Evolutionary conservation across 2,329 filamentous ascomycete species (phyloP).

Genomic region (Aaosphaeria pasadenensis): DNA sequence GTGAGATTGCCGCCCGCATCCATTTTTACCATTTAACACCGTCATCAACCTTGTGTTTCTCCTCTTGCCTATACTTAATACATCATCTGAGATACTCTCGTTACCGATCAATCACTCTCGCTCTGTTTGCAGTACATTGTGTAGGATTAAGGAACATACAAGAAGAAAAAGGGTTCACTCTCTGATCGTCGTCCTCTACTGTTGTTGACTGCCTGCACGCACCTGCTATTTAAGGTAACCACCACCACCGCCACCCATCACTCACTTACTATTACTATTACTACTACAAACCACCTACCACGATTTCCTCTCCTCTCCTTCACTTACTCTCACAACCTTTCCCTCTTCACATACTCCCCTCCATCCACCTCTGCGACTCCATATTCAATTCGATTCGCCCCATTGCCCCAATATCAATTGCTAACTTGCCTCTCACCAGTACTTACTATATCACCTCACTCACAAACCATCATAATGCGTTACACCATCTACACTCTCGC

Average conservation of each 20-base stretch:
- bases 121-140: no score
- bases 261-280: not conserved
- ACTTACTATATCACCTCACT: conserved; percentile 8
- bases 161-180: no score
- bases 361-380: not conserved
- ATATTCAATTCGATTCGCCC: not conserved
- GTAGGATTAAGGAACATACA: no score
- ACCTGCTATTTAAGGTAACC: not conserved
- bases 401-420: conserved; percentile 1
- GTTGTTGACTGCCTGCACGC: not conserved
- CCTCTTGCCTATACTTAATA: no score
- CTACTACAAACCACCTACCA: no score
- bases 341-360: not conserved
- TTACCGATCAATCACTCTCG: no score
- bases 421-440: not conserved
- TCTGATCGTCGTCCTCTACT: not conserved
- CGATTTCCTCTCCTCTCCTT: not conserved
- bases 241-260: not conserved
- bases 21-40: no score
- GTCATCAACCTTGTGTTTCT: no score
- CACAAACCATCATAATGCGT: conserved; percentile 25
- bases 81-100: no score
- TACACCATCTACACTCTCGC: conserved; percentile 23
- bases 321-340: not conserved
- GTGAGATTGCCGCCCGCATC: no score